These are phyloP conservation scores for Ilyonectria destructans DNA, from an alignment of 2,329 filamentous ascomycete genomes.

Conservation along the genomic window DNA sequence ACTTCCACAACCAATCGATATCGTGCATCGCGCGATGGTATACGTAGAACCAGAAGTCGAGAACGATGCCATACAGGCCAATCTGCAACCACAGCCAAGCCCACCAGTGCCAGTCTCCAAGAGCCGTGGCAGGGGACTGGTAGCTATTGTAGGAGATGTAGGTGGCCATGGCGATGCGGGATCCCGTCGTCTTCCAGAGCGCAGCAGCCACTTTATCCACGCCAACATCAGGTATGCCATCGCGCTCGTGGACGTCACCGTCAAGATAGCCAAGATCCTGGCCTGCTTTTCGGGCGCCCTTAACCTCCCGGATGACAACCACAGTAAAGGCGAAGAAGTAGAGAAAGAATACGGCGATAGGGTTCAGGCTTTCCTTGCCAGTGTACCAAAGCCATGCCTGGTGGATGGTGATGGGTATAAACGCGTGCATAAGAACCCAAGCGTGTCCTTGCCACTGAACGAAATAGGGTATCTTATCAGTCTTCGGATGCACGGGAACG, in stretches of 20 bases:
- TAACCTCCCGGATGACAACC: conserved; percentile 25
- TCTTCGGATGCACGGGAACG: conserved; percentile 21
- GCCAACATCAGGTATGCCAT: conserved; percentile 34
- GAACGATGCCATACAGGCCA: conserved; percentile 34
- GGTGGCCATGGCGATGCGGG: conserved; percentile 27
- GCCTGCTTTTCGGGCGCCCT: conserved; percentile 16
- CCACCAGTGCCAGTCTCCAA: conserved; percentile 22
- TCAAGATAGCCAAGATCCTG: conserved; percentile 30
- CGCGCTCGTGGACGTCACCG: conserved; percentile 31
- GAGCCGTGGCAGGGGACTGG: conserved; percentile 12
- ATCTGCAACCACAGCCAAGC: conserved; percentile 34
- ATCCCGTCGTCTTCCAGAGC: conserved; percentile 33
- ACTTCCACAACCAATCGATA: conserved; percentile 36
- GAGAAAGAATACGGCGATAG: conserved; percentile 21
- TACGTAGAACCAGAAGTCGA: conserved; percentile 39
- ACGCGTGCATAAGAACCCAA: conserved; percentile 29
- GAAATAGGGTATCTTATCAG: conserved; percentile 29
- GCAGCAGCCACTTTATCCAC: conserved; percentile 32
- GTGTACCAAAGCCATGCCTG: conserved; percentile 19
- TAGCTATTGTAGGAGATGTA: conserved; percentile 21
- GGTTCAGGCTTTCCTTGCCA: conserved; percentile 13
- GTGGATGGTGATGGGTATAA: conserved; percentile 23
- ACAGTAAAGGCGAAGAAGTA: conserved; percentile 27
- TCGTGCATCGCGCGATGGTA: conserved; percentile 41
- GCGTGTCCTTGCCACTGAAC: conserved; percentile 31